Evolutionary conservation across 2,329 filamentous ascomycete genomes (phyloP).

Genomic region (Pseudogymnoascus sp.): DNA sequence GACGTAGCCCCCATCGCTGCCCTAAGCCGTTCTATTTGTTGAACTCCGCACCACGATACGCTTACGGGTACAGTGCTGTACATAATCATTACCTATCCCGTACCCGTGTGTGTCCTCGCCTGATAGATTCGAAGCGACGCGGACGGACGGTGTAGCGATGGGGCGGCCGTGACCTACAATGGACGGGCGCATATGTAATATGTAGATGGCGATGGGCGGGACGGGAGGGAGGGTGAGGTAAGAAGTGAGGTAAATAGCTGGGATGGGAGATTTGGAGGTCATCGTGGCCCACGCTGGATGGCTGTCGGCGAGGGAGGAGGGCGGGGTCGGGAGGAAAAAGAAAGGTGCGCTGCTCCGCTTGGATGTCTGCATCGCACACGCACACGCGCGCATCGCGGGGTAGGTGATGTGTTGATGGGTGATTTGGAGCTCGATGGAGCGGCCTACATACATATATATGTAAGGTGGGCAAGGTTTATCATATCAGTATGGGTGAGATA

Average conservation of each 20-base stretch:
- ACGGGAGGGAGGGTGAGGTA: not conserved
- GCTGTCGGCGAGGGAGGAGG: not conserved
- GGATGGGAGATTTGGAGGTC: not conserved
- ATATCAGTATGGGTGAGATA: not conserved
- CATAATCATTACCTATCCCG: not conserved
- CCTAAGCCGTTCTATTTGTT: not conserved
- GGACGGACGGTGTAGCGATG: not conserved
- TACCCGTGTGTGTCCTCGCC: not conserved
- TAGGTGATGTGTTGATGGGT: not conserved
- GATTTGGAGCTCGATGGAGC: not conserved
- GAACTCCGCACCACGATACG: not conserved
- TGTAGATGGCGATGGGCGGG: not conserved
- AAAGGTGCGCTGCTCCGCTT: not conserved
- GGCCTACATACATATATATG: not conserved
- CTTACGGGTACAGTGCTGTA: not conserved
- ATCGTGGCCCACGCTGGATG: slow-evolving; percentile 2
- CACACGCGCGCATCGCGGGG: not conserved
- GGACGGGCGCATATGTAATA: not conserved
- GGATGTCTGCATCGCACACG: not conserved
- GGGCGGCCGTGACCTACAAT: not conserved
- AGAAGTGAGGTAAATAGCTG: not conserved
- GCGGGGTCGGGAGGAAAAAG: not conserved
- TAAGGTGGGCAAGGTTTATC: not conserved
- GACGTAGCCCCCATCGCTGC: not conserved
- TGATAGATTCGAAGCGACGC: not conserved